Base-by-base conservation (phyloP, 1,284 basidiomycete species). In the Inonotus hispidus region DNA sequence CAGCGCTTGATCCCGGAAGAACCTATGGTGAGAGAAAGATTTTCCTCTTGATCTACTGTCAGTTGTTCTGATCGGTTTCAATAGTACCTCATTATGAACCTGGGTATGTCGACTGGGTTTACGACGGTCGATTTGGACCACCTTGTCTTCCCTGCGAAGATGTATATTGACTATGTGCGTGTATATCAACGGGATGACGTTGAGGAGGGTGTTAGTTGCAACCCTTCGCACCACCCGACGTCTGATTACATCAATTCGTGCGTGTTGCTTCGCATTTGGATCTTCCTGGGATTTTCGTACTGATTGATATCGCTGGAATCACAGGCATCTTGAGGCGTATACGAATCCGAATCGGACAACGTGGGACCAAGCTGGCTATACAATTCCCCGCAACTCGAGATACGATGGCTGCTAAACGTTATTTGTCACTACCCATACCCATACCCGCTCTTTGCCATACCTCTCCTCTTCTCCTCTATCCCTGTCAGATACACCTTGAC, bases 121-220 rank as follows among this genome's bases (percentile, higher is more conserved):
- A 88, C 91, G 70, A 67, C 69, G 50, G 82, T 83, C 66, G 87
- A 92, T 72, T 90, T 79, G 69, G 77, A 78, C 64, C 75, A 88
- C 67, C 70, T 92, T 46, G 67, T 72, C 57, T 92, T 92, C 77
- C 90, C 90, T 1, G 72, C 77, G 23, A 74, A 76, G 66, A 89
- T 92, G 86, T 83, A 82, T 65, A 72, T 92, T 59, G 90, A 92
- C 70, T 92, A 92, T 65, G 78, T 92, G 16, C 84, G 90, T 38
- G 78, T 92, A 49, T 92, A 92, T 66, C 90, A 92, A 72, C 80
- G 86, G 27, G 69, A 81, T 59, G 87, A 80, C 25, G 70, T 80
- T 35, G 73, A 76, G 69, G 76, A 84, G 55, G 83, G 80, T 3
- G 65, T 87, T 49, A 81, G 80, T 1, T 92, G 90, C 66, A 74